phyloP scores from a whole-genome alignment of 108 stramenopile species.

The Poteriospumella lacustris region DNA sequence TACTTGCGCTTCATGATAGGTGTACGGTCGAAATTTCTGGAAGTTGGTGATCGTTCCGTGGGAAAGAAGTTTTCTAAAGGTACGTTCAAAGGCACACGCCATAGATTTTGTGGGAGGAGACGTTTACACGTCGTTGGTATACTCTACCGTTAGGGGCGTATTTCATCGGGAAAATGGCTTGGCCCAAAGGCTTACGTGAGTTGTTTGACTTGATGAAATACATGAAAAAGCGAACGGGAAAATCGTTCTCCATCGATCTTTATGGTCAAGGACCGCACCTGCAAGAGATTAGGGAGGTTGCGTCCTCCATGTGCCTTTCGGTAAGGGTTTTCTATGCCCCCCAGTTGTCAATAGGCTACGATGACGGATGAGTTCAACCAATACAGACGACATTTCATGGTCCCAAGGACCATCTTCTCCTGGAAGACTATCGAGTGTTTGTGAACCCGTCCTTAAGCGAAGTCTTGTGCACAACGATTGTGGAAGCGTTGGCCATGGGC shows the following conservation, averaged over 20 bases:
- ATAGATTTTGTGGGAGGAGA: too few species aligned
- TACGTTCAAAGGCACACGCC: too few species aligned
- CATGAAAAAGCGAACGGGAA: constrained; percentile 32
- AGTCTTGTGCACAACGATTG: constrained; percentile 86
- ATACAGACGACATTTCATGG: constrained; percentile 73
- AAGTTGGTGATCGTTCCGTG: constrained; percentile 34
- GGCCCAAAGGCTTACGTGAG: constrained; percentile 85
- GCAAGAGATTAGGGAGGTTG: constrained; percentile 35
- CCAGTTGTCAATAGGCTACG: background rate
- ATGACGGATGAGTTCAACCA: background rate
- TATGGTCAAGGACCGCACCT: constrained; percentile 52
- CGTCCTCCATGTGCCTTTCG: background rate
- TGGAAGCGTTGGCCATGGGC: constrained; percentile 92
- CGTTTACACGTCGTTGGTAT: too few species aligned
- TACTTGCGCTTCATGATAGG: constrained; percentile 12
- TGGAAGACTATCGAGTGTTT: constrained; percentile 74
- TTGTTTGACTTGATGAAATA: constrained; percentile 63
- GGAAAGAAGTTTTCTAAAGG: constrained; percentile 3
- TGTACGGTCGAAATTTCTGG: constrained; percentile 73
- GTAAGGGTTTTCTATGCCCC: background rate
- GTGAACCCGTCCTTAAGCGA: constrained; percentile 79
- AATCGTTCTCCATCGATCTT: constrained; percentile 44
- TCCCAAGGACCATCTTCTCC: constrained; percentile 72
- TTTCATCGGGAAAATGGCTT: constrained; percentile 87
- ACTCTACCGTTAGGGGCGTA: constrained; percentile 63